Evolutionary conservation across 257 asterid species (phyloP).

Genomic region (Lycium barbarum): DNA sequence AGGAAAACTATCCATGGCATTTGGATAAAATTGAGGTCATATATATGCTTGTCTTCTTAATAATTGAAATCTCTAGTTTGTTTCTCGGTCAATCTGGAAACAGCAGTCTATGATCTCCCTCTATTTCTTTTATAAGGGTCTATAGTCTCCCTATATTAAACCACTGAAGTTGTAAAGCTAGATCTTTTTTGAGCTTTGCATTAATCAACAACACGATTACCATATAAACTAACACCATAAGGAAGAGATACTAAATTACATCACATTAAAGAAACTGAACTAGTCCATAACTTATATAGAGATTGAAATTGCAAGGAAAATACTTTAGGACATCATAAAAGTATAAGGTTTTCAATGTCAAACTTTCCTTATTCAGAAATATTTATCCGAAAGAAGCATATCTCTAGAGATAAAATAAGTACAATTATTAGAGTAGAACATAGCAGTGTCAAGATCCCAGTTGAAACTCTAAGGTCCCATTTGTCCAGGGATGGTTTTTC

Average conservation of each 20-base stretch:
- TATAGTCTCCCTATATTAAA: neutral
- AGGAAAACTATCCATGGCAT: neutral
- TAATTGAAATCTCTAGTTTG: neutral
- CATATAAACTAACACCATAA: neutral
- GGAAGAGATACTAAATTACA: neutral
- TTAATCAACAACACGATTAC: neutral
- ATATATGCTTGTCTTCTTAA: neutral
- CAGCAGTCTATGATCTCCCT: neutral
- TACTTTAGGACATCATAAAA: neutral
- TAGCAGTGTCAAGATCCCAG: neutral
- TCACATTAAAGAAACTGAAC: neutral
- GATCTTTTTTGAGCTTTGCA: neutral
- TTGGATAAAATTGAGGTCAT: neutral
- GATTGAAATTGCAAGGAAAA: neutral
- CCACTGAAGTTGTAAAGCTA: neutral
- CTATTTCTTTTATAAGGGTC: neutral
- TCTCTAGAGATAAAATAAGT: neutral
- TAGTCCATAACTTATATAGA: neutral
- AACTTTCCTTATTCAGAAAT: neutral
- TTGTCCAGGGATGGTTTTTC: too few relatives aligned
- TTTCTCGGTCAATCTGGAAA: conserved; percentile 12
- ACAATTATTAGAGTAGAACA: neutral
- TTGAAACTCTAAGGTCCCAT: neutral
- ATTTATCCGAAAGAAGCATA: conserved; percentile 5
- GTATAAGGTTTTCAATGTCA: neutral